Evolutionary conservation across 1,284 basidiomycete genomes (phyloP), one percentile per base, ranked within the genome.

Genomic region (Phellopilus nigrolimitatus): DNA sequence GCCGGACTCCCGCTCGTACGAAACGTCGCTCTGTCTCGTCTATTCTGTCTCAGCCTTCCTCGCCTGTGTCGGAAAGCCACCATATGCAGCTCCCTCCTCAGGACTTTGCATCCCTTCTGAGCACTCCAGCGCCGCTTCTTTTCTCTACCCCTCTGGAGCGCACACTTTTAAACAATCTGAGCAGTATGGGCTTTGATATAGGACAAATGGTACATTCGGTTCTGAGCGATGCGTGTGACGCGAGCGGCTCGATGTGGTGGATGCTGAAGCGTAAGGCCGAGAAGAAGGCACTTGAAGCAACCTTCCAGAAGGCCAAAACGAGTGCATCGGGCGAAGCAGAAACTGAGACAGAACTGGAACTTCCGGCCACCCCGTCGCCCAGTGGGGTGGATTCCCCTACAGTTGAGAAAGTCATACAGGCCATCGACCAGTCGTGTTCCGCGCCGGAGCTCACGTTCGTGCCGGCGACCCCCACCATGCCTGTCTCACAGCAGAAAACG

Each of bases 141-240:
- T 95, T 98, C 68, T 86, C 91, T 0, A 92, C 91, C 0, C 73
- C 84, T 0, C 70, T 84, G 0, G 95, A 98, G 64, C 80, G 91
- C 47, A 78, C 86, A 13, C 71, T 99, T 8, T 70, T 98, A 13
- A 88, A 88, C 54, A 76, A 73, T 3, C 72, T 99, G 47, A 84
- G 84, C 54, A 64, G 69, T 15, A 71, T 97, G 5, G 95, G 97
- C 0, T 82, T 98, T 57, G 95, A 99, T 64, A 90, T 89, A 0
- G 92, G 91, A 8, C 97, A 99, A 67, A 88, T 98, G 51, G 85
- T 89, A 17, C 95, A 99, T 65, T 93, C 88, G 1, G 94, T 98
- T 5, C 75, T 89, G 40, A 88, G 79, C 22, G 82, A 97, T 67
- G 95, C 97, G 0, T 99, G 95, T 63, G 95, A 99, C 66, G 78